These are phyloP conservation scores for Solanum lycopersicoides DNA, from an alignment of 257 asterid species.

Conservation along the genomic window DNA sequence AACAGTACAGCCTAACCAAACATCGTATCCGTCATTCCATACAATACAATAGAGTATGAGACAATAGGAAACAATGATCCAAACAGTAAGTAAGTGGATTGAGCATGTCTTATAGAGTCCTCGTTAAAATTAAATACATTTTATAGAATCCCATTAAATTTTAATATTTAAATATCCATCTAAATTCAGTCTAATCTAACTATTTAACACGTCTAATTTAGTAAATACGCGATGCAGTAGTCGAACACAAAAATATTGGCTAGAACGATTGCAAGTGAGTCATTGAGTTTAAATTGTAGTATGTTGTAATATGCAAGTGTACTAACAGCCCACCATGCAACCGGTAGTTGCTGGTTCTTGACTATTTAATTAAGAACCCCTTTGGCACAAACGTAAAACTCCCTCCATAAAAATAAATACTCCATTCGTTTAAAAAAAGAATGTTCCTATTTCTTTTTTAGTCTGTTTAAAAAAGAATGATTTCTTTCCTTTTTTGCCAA, in stretches of 20 bases:
- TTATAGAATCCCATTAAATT: too few relatives aligned
- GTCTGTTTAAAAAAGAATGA: too few relatives aligned
- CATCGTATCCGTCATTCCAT: too few relatives aligned
- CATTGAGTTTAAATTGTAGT: background rate
- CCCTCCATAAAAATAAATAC: background rate
- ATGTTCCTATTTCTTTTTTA: too few relatives aligned
- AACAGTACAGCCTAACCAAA: too few relatives aligned
- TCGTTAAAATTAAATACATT: too few relatives aligned
- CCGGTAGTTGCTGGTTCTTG: background rate
- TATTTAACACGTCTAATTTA: background rate
- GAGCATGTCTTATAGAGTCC: background rate
- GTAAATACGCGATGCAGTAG: background rate
- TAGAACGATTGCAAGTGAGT: background rate
- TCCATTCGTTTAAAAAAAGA: too few relatives aligned
- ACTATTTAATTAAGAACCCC: background rate
- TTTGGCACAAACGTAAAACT: background rate
- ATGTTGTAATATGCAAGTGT: background rate
- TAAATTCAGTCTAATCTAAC: too few relatives aligned
- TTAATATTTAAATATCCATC: too few relatives aligned
- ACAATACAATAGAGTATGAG: too few relatives aligned
- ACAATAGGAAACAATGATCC: too few relatives aligned
- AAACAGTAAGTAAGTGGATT: background rate
- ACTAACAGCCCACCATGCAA: background rate
- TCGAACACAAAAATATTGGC: background rate
- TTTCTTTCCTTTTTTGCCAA: too few relatives aligned